These are phyloP conservation scores for Fraxinus latifolia DNA, from an alignment of 305 asterid genomes.

Conservation along the genomic window DNA sequence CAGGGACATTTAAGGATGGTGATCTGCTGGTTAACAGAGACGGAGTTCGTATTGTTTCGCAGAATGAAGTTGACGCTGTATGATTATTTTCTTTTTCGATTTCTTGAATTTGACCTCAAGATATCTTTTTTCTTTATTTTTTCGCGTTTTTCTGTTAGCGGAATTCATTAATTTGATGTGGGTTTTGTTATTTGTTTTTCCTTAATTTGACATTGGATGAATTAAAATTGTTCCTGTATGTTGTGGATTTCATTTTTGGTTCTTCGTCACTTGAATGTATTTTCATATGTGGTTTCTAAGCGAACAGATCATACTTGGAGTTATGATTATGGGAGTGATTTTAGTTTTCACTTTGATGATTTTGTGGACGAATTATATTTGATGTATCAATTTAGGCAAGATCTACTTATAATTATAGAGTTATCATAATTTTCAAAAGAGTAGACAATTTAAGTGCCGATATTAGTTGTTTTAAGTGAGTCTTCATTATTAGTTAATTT, in stretches of 20 bases:
- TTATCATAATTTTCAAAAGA: background rate
- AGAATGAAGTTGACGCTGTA: slow-evolving; percentile 70
- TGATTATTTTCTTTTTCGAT: slow-evolving; percentile 10
- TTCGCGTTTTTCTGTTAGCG: background rate
- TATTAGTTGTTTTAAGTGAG: background rate
- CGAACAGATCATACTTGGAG: background rate
- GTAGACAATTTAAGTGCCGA: background rate
- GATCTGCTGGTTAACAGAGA: slow-evolving; percentile 92
- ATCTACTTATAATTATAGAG: background rate
- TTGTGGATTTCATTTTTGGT: background rate
- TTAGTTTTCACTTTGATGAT: slow-evolving; percentile 2
- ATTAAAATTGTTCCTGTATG: background rate
- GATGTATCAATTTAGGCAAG: slow-evolving; percentile 18
- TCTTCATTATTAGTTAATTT: background rate
- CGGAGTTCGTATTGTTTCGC: slow-evolving; percentile 83
- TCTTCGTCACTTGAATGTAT: background rate
- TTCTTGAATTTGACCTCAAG: background rate
- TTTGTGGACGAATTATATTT: slow-evolving; percentile 6
- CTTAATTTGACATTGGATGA: slow-evolving; percentile 3
- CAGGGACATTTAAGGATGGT: slow-evolving; percentile 96
- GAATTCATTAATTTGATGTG: background rate
- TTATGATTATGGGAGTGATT: background rate
- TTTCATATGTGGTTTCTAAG: background rate
- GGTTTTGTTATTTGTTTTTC: background rate
- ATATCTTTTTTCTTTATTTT: background rate